Percentiles rank a stretch among this genome's conserved stretches.
Conservation (phyloP, 78 protist genomes). For the Dictyostelium capitatum region DNA sequence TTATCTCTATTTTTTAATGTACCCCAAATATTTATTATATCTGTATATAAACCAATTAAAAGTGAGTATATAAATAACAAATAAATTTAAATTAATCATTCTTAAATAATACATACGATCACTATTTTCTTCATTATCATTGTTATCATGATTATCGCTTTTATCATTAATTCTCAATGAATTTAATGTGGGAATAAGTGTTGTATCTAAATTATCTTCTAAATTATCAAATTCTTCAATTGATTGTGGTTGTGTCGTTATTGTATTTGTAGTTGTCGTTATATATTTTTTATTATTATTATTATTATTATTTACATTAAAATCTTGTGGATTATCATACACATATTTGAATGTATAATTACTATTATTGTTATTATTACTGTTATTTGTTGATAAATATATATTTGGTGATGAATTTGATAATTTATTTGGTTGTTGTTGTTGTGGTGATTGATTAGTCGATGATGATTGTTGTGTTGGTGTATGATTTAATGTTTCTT, state of each 20-base stretch:
- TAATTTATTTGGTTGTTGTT: neutral
- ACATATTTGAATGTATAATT: conserved; percentile 13
- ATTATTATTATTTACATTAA: neutral
- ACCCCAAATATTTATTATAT: conserved; percentile 55
- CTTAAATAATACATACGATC: neutral
- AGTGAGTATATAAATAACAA: too few species aligned
- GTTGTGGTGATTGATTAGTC: neutral
- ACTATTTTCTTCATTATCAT: neutral
- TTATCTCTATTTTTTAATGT: neutral
- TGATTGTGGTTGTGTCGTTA: neutral
- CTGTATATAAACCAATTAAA: too few species aligned
- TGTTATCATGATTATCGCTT: neutral
- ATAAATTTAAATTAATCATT: neutral
- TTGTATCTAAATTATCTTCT: neutral
- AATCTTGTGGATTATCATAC: conserved; percentile 1
- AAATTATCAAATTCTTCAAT: neutral
- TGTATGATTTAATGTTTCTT: conserved; percentile 20
- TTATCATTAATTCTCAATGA: too few species aligned
- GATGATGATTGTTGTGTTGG: neutral
- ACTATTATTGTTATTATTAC: neutral
- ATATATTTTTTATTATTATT: neutral
- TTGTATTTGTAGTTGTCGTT: neutral
- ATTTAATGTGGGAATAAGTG: neutral
- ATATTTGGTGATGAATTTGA: neutral
- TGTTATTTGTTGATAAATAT: neutral